Base-by-base conservation (phyloP, 1,284 basidiomycete species). In the Thelephora terrestris region DNA sequence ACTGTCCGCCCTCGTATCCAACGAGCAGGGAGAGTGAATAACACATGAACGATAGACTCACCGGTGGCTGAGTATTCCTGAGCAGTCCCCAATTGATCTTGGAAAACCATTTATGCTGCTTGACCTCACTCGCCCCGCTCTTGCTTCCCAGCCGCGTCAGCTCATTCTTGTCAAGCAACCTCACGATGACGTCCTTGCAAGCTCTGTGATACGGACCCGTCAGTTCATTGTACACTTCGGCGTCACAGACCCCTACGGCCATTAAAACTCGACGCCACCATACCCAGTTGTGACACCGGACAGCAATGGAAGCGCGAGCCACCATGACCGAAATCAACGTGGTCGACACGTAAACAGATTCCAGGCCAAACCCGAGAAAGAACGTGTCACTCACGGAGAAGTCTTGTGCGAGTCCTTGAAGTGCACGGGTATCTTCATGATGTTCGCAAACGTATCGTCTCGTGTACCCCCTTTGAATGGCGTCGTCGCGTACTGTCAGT, bases 91-190 rank as follows among this genome's bases (percentile, higher is more conserved):
- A 99, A 67, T 91, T 95, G 63, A 96, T 83, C 61, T 89, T 90
- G 24, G 76, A 72, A 71, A 99, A 99, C 96, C 96, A 99, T 66
- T 93, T 96, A 76, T 98, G 94, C 57, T 91, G 86, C 73, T 99
- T 99, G 59, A 99, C 93, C 68, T 99, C 96, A 58, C 91, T 94
- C 43, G 96, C 96, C 36, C 96, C 96, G 53, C 85, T 91, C 64
- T 79, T 83, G 65, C 89, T 91, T 43, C 95, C 95, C 47, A 99
- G 68, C 48, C 95, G 79, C 55, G 81, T 85, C 60, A 79, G 74
- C 66, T 99, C 95, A 60, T 88, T 85, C 73, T 99, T 99, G 76
- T 92, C 89, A 55, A 99, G 72, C 47, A 98, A 67, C 58, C 92
- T 91, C 40, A 76, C 76, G 58, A 99, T 79, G 61, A 91, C 78